Base-by-base conservation (phyloP, 805 yeast species). In the Geotrichum ghanense region DNA sequence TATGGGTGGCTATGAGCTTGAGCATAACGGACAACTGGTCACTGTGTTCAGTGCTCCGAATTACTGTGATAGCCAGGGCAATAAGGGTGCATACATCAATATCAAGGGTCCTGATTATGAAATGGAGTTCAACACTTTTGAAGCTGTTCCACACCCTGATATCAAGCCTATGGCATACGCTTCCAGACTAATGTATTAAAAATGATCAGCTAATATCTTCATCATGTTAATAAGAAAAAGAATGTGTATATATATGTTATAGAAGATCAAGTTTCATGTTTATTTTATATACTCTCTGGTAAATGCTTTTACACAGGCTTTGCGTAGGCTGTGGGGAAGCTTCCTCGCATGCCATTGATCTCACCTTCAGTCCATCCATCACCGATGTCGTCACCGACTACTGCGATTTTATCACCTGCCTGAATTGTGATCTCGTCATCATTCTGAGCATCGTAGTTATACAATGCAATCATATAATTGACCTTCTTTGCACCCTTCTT, bases 41-140 rank as follows among this genome's bases (percentile, higher is more conserved):
- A 92, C 99, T 0, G 95, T 92, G n/a, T 92, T 92, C 64, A 81
- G 94, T 64, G 99, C 99, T 0, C 99, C 99, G 27, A 90, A 92
- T 63, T 90, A 90, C 65, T 90, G 97, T 68, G 99, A 92, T 62
- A 70, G 81, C 14, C 88, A 86, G 47, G 95, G 95, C 12, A 92
- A 92, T 64, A 64, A 77, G 53, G 99, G 97, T 45, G 97, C 94
- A 7, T 83, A 83, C 47, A 81, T 92, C 50, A 83, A 88, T 58
- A 74, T 90, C 53, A 60, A 61, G 9, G 71, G 75, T 52, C 73
- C 69, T 40, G 74, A 71, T 17, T 68, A 69, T 42, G 64, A 71
- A 45, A 66, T 85, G 56, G 65, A 73, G 1, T 77, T 73, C 48
- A 72, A 72, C 50, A 78, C 80, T 12, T 89, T 86, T 62, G 74